Base-by-base conservation (phyloP, 2,329 filamentous ascomycete genomes). In the Penicillium sp. region DNA sequence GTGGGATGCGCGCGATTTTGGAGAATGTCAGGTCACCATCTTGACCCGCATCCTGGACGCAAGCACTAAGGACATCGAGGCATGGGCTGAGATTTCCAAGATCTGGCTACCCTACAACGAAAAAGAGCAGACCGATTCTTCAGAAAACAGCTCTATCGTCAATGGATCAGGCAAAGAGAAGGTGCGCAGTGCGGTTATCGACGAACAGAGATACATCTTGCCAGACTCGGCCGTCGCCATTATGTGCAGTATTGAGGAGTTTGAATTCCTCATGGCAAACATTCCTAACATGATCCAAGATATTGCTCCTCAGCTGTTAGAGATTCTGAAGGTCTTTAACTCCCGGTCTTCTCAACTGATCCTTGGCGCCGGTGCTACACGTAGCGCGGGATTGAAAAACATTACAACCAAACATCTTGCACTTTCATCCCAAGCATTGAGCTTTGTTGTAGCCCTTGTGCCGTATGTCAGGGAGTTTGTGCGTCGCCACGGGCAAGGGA, bases 361-460 rank as follows among this genome's bases (percentile, higher is more conserved):
- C 61, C 85, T 99, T 6, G 94, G 94, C 1, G 94, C 94, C 1
- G 94, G 94, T 4, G 94, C 94, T 4, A 97, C 90, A 5, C 82
- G 86, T 33, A 92, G 89, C 23, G 94, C 92, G 1, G 93, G 93
- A 0, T 79, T 99, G 20, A 96, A 92, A 72, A 97, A 97, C 68
- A 99, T 99, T 71, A 96, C 90, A 0, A 96, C 94, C 0, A 94
- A 94, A 66, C 93, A 99, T 74, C 83, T 99, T 1, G 92, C 94
- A 0, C 85, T 97, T 18, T 92, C 94, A 2, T 92, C 89, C 0
- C 93, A 97, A 72, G 89, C 92, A 0, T 77, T 97, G 20, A 88
- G 89, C 43, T 97, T 99, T 71, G 86, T 96, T 44, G 89, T 92
- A 23, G 86, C 90, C 0, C 79, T 97, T 1, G 87, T 96, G 4